These are phyloP conservation scores for Heliamphora pulchella DNA, from an alignment of 179 eudicot genomes.

Conservation along the genomic window DNA sequence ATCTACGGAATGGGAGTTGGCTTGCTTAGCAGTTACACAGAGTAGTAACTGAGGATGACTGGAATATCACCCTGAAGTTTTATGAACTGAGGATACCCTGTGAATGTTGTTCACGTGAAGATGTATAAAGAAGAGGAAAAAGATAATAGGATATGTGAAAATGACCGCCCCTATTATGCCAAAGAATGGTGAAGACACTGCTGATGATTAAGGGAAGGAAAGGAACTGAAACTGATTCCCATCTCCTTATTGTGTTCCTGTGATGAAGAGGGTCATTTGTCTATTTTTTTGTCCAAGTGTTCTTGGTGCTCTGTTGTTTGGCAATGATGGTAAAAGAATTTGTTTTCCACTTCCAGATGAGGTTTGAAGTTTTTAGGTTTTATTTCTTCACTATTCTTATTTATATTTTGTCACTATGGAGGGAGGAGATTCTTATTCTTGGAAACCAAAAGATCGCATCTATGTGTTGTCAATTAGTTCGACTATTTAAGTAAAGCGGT, in stretches of 20 bases:
- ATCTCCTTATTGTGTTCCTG: background rate
- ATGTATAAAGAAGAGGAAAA: background rate
- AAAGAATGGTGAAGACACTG: background rate
- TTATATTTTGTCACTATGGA: background rate
- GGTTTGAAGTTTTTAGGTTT: background rate
- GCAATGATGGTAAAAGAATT: background rate
- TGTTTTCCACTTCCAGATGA: background rate
- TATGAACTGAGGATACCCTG: background rate
- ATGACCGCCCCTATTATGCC: background rate
- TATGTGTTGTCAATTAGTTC: background rate
- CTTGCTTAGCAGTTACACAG: no score
- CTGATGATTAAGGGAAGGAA: background rate
- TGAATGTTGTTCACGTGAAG: background rate
- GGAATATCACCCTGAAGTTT: background rate
- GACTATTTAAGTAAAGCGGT: background rate
- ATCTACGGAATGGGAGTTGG: no score
- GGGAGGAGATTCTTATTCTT: background rate
- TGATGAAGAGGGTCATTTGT: background rate
- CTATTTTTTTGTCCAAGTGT: background rate
- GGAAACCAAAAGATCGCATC: background rate
- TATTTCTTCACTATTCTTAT: background rate
- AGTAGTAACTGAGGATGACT: background rate
- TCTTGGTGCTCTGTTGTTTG: conserved; percentile 1
- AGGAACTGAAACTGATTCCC: background rate
- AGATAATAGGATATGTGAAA: background rate